Evolutionary conservation across 768 basidiomycete genomes (phyloP).

Genomic region (Trametes sanguinea): DNA sequence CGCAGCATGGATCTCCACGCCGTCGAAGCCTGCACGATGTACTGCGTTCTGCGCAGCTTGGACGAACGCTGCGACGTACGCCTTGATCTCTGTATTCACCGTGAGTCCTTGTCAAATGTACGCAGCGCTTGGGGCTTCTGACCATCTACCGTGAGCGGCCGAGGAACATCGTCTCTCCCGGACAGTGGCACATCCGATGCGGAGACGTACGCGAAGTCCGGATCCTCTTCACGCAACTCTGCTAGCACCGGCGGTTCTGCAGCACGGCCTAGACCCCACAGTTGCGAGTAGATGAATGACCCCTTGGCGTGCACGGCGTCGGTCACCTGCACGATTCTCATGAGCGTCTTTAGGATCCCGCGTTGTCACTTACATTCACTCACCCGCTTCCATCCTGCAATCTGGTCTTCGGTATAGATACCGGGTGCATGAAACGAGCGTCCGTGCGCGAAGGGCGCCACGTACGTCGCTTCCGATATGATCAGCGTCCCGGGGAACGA

Average conservation of each 20-base stretch:
- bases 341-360: no score
- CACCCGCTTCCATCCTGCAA: conserved; percentile 6
- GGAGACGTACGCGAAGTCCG: background rate
- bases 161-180: conserved; percentile 16
- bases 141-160: conserved; percentile 27
- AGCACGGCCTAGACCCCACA: conserved; percentile 54
- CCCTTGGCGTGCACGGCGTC: conserved; percentile 55
- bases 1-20: conserved; percentile 27
- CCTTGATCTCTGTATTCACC: conserved; percentile 32
- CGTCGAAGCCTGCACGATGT: conserved; percentile 28
- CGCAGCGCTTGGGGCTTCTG: background rate
- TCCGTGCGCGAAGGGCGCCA: background rate
- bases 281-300: conserved; percentile 52
- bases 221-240: conserved; percentile 39
- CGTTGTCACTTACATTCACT: background rate
- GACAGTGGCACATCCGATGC: background rate
- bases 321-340: conserved; percentile 41
- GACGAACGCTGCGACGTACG: conserved; percentile 37
- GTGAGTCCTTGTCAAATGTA: background rate
- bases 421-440: background rate
- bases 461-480: conserved; percentile 43
- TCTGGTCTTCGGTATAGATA: conserved; percentile 1
- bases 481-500: conserved; percentile 43
- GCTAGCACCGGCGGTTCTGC: conserved; percentile 28
- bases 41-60: conserved; percentile 33